Percentiles rank a stretch among this genome's conserved stretches.
These are phyloP conservation scores for Herpetomonas tarakana DNA, from an alignment of 208 protist species.

Conservation along the genomic window DNA sequence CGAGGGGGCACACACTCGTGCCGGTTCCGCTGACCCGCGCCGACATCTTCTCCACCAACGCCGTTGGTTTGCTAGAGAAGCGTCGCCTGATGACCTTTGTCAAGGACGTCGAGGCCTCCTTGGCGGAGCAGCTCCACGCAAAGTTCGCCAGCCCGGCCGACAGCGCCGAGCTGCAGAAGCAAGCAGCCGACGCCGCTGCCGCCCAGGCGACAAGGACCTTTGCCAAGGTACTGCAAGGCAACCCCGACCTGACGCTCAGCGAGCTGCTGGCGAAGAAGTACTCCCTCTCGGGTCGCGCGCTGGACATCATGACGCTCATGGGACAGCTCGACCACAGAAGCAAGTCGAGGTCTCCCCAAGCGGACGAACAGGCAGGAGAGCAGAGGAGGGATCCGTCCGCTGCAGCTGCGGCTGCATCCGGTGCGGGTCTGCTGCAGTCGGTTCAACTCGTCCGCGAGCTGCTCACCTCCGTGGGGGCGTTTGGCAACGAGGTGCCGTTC, in stretches of 20 bases:
- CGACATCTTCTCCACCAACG: constrained; percentile 65
- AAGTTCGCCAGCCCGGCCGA: constrained; percentile 44
- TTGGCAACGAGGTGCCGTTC: constrained; percentile 67
- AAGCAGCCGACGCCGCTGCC: constrained; percentile 13
- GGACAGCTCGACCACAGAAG: constrained; percentile 40
- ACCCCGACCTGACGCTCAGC: constrained; percentile 33
- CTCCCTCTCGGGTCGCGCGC: constrained; percentile 22
- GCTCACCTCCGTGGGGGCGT: constrained; percentile 78
- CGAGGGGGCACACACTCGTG: neutral
- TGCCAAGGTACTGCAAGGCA: constrained; percentile 8
- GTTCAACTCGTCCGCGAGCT: constrained; percentile 56
- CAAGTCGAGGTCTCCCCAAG: neutral
- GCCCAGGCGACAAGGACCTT: constrained; percentile 17
- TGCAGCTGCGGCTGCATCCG: neutral
- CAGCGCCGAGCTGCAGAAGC: constrained; percentile 22
- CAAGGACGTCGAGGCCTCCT: constrained; percentile 63
- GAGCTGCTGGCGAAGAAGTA: constrained; percentile 52
- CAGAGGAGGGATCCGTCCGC: neutral
- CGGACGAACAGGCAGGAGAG: neutral
- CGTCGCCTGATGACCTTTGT: constrained; percentile 91
- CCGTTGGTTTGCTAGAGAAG: constrained; percentile 84
- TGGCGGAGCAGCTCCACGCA: constrained; percentile 81
- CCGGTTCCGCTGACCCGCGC: constrained; percentile 63
- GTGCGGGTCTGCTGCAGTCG: constrained; percentile 22
- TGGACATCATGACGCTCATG: constrained; percentile 69